phyloP scores from a whole-genome alignment of 2,329 filamentous ascomycete genomes.

The Arthrinium puccinioides region DNA sequence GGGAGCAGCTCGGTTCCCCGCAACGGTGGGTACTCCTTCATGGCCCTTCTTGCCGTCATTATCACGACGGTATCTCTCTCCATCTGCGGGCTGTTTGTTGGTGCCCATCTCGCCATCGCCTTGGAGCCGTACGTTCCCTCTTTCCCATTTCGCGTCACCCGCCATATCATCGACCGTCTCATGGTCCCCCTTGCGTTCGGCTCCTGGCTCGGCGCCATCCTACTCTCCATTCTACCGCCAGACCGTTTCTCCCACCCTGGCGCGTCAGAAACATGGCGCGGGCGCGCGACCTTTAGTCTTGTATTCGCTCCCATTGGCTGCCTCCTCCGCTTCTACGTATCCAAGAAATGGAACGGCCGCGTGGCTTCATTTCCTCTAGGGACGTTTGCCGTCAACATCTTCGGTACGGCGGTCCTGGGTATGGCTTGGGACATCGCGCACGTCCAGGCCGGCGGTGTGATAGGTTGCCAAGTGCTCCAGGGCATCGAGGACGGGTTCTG shows the following conservation, averaged over 20 bases:
- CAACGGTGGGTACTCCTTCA: conserved; percentile 72
- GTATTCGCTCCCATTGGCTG: conserved; percentile 80
- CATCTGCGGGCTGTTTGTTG: conserved; percentile 60
- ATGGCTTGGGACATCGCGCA: conserved; percentile 77
- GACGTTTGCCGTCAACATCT: conserved; percentile 75
- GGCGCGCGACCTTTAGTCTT: conserved; percentile 65
- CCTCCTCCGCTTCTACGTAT: conserved; percentile 65
- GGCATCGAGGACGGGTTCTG: conserved; percentile 63
- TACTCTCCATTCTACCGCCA: conserved; percentile 67
- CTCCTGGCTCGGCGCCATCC: conserved; percentile 69
- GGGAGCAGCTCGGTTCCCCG: conserved; percentile 37
- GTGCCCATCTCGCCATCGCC: conserved; percentile 66
- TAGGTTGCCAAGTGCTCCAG: conserved; percentile 62
- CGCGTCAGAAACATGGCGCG: conserved; percentile 60
- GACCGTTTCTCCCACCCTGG: conserved; percentile 32
- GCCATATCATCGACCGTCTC: conserved; percentile 55
- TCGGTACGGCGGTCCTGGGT: conserved; percentile 67
- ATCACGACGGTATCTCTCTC: conserved; percentile 65
- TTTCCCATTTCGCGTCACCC: conserved; percentile 48
- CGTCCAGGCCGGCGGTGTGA: conserved; percentile 40
- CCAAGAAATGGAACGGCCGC: conserved; percentile 62
- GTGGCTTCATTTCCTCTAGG: conserved; percentile 69
- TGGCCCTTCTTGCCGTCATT: conserved; percentile 72
- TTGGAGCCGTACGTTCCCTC: conserved; percentile 52
- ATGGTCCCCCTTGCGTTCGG: conserved; percentile 61